phyloP scores from a whole-genome alignment of 2,329 filamentous ascomycete genomes.

The Thelonectria discophora region DNA sequence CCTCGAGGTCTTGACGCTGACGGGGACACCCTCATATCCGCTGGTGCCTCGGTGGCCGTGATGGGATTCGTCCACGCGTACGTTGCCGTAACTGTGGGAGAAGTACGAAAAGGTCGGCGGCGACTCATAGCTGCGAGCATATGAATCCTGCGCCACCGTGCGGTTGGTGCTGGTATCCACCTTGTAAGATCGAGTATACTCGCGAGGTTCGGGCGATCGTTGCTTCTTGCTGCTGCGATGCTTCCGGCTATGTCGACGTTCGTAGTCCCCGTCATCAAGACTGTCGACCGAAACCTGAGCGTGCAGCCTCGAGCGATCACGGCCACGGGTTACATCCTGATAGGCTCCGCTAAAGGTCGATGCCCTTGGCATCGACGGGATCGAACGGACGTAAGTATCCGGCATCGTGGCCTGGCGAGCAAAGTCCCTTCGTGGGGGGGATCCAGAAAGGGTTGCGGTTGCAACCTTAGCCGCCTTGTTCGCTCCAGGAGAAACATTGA shows the following conservation, averaged over 20 bases:
- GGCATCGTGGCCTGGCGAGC: conserved; percentile 50
- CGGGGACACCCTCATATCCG: conserved; percentile 33
- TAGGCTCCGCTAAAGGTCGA: conserved; percentile 46
- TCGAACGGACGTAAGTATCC: conserved; percentile 43
- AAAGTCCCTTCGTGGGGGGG: conserved; percentile 47
- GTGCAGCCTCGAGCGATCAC: conserved; percentile 49
- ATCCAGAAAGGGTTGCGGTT: conserved; percentile 40
- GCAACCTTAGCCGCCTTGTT: conserved; percentile 43
- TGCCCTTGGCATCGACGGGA: conserved; percentile 44
- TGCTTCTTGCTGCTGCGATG: conserved; percentile 49
- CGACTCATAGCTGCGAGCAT: conserved; percentile 41
- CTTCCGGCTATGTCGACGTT: conserved; percentile 44
- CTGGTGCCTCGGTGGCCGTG: conserved; percentile 45
- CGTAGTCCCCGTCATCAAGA: conserved; percentile 49
- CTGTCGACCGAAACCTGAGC: conserved; percentile 47
- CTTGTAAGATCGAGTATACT: conserved; percentile 38
- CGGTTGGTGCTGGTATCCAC: too few relatives aligned
- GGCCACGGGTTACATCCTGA: conserved; percentile 47
- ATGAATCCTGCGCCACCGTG: conserved; percentile 36
- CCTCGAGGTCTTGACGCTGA: conserved; percentile 49
- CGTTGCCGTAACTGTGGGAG: conserved; percentile 19
- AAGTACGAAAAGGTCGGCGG: conserved; percentile 38
- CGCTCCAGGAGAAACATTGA: conserved; percentile 43
- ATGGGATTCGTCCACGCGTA: conserved; percentile 41
- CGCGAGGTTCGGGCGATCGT: conserved; percentile 45